A percentile compares a stretch with the other conserved stretches of the same genome.
phyloP scores from a whole-genome alignment of 345 rosid genomes.

The Aegle marmelos region DNA sequence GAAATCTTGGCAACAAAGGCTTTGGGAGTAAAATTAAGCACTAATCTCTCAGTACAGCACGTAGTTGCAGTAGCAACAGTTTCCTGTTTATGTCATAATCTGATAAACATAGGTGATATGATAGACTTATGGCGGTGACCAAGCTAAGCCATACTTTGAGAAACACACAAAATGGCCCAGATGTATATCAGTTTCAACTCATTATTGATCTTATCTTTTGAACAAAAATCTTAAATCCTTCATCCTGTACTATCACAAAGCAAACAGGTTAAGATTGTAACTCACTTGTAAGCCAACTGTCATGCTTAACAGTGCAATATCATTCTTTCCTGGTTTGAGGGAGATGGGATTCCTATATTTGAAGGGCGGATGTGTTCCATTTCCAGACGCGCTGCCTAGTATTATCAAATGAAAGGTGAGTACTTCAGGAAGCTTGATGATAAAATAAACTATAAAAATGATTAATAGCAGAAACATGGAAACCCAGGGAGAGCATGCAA shows the following conservation, averaged over 20 bases:
- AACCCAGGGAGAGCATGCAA: neutral
- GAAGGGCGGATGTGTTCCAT: conserved; percentile 62
- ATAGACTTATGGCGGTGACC: neutral
- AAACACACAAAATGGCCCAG: neutral
- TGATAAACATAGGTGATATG: neutral
- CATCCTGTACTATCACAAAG: neutral
- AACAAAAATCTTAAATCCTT: conserved; percentile 2
- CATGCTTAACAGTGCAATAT: conserved; percentile 77
- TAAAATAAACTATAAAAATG: neutral
- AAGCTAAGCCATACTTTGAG: neutral
- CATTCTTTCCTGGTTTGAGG: conserved; percentile 80
- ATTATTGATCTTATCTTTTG: neutral
- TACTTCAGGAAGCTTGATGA: neutral
- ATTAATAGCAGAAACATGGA: neutral
- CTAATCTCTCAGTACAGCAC: neutral
- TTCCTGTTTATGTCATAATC: neutral
- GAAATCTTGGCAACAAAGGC: neutral
- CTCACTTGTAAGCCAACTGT: conserved; percentile 86
- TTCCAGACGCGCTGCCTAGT: conserved; percentile 80
- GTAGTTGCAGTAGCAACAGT: neutral
- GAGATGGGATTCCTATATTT: conserved; percentile 52
- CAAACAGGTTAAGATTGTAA: conserved; percentile 2
- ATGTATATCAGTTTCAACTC: neutral
- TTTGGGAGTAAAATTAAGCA: neutral
- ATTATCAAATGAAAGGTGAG: conserved; percentile 1